Conservation (phyloP, 495 filamentous ascomycete species). For the Aspergillus conjunctus region DNA sequence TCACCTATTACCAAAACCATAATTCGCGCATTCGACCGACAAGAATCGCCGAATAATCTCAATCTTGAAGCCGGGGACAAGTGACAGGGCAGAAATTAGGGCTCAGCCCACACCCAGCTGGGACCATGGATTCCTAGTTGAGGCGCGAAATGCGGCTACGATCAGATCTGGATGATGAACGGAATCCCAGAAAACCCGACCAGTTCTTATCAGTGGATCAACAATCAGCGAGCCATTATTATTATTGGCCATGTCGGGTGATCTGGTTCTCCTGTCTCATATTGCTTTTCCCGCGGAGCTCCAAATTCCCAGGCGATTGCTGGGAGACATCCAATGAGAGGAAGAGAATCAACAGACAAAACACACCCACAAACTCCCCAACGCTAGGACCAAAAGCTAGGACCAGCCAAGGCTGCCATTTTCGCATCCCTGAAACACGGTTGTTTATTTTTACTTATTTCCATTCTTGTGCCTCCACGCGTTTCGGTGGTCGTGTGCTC, state of each 20-base stretch:
- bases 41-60: no score
- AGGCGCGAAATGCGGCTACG: background rate
- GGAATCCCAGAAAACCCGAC: background rate
- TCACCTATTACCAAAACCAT: no score
- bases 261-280: background rate
- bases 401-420: no score
- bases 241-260: background rate
- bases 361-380: background rate
- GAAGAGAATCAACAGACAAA: background rate
- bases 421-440: no score
- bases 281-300: conserved; percentile 8
- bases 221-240: background rate
- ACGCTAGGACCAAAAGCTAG: no score
- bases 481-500: background rate
- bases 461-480: background rate
- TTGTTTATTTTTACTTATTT: background rate
- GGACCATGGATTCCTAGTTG: no score
- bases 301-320: background rate
- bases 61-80: no score
- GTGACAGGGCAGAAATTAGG: no score
- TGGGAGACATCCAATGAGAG: background rate
- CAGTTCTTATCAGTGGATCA: background rate
- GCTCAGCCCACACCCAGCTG: no score
- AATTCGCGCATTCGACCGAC: no score
- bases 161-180: background rate